These are phyloP conservation scores for Alnus rubra DNA, from an alignment of 306 rosid genomes.

Conservation along the genomic window DNA sequence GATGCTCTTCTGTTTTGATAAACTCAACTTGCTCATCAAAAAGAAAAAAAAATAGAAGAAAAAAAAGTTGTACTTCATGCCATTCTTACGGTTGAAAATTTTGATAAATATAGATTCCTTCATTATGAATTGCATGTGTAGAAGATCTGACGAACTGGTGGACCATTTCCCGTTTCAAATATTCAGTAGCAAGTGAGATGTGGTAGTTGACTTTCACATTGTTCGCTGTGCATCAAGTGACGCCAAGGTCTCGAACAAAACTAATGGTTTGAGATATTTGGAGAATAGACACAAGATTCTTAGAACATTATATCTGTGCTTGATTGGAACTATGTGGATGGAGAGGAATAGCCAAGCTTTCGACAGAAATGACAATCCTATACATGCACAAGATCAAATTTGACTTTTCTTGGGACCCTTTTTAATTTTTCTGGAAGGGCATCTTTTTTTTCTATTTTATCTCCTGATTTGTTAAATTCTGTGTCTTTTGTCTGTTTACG, in stretches of 20 bases:
- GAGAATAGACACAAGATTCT: not conserved
- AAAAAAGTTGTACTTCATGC: no score
- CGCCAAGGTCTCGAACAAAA: not conserved
- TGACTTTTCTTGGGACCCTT: not conserved
- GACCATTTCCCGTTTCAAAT: not conserved
- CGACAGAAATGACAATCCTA: not conserved
- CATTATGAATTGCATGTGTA: not conserved
- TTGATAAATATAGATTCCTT: not conserved
- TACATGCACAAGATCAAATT: not conserved
- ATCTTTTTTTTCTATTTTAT: not conserved
- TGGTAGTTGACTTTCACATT: not conserved
- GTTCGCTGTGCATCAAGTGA: not conserved
- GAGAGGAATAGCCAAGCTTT: not conserved
- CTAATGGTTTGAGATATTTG: not conserved
- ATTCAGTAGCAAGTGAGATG: not conserved
- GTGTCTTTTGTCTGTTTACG: not conserved
- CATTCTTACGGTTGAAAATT: not conserved
- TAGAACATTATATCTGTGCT: not conserved
- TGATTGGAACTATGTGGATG: not conserved
- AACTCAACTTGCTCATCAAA: not conserved
- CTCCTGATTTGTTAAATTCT: not conserved
- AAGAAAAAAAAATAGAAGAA: not conserved
- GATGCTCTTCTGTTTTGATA: not conserved
- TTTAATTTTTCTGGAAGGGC: not conserved
- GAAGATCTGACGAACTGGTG: not conserved